Base-by-base conservation (phyloP, 2,329 filamentous ascomycete species). In the Sarocladium strictum region DNA sequence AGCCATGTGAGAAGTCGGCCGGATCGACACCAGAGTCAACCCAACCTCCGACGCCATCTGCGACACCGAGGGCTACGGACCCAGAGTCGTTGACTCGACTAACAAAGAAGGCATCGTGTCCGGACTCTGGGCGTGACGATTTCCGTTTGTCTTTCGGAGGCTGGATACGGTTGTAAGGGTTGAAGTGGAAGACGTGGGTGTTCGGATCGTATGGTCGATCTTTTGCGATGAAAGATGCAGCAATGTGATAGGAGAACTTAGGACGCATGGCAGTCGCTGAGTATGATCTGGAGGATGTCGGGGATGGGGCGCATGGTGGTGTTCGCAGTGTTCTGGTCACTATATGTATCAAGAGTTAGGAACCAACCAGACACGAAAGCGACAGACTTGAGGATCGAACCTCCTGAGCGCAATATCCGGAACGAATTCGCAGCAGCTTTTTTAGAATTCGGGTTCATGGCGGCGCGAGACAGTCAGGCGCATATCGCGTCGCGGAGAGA, bases 91-190 rank as follows among this genome's bases (percentile, higher is more conserved):
- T 89, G n/a, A 97, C 76, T 23, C 85, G 83, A 65, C 87, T 83
- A 62, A 94, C 87, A 71, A 99, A 99, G 75, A 97, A 97, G 56
- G 94, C 90, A 78, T 99, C 94, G 71, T 99, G 92, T 15, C 94
- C 94, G 52, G 89, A 94, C 56, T 84, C 86, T 51, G 87, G 89
- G 23, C 88, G 83, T 27, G 65, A 64, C 32, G 68, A 67, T 52
- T 60, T 65, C 32, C 65, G 67, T 21, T 67, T 64, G 45, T 64
- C 61, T 17, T 63, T 64, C 19, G 76, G 76, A 57, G 74, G 76
- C 24, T 55, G 79, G 59, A 80, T 83, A 52, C 76, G 76, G 63
- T 83, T 76, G 69, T 83, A 77, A 1, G 83, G 83, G 59, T 86
- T 84, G 73, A 90, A 92, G 65, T 86, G 83, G 69, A 87, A 89